phyloP scores from a whole-genome alignment of 164 flowering plant species.

The Annona cherimola region DNA sequence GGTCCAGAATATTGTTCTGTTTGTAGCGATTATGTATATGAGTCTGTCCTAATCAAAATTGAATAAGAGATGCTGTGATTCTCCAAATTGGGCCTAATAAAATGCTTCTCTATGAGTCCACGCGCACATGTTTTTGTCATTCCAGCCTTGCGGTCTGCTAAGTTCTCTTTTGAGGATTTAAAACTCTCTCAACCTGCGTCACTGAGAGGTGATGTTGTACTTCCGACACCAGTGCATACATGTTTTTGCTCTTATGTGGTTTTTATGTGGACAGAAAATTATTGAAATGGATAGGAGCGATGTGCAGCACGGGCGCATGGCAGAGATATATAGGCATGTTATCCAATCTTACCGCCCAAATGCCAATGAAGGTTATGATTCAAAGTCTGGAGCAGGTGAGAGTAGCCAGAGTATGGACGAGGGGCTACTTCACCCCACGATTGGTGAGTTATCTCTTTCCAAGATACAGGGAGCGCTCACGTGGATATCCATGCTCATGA shows the following conservation, averaged over 20 bases:
- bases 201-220: not conserved
- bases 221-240: not conserved
- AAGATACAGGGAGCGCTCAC: slow-evolving; percentile 16
- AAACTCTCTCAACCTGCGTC: not conserved
- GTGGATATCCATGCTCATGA: slow-evolving; percentile 22
- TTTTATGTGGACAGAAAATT: slow-evolving; percentile 38
- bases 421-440: slow-evolving; percentile 23
- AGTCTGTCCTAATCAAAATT: no score
- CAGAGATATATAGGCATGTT: slow-evolving; percentile 48
- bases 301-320: slow-evolving; percentile 51
- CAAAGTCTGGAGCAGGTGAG: slow-evolving; percentile 3
- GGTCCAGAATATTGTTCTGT: no score
- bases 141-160: not conserved
- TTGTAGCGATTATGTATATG: no score
- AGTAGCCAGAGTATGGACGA: slow-evolving; percentile 11
- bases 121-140: not conserved
- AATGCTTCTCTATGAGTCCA: not conserved
- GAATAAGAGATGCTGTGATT: no score
- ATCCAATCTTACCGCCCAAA: slow-evolving; percentile 48
- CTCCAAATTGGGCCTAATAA: not conserved
- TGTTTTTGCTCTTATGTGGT: not conserved
- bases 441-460: slow-evolving; percentile 12
- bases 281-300: slow-evolving; percentile 82
- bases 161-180: not conserved
- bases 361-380: slow-evolving; percentile 11